Conservation (phyloP, 805 yeast species). For the Tanozyma kutaoensis region DNA sequence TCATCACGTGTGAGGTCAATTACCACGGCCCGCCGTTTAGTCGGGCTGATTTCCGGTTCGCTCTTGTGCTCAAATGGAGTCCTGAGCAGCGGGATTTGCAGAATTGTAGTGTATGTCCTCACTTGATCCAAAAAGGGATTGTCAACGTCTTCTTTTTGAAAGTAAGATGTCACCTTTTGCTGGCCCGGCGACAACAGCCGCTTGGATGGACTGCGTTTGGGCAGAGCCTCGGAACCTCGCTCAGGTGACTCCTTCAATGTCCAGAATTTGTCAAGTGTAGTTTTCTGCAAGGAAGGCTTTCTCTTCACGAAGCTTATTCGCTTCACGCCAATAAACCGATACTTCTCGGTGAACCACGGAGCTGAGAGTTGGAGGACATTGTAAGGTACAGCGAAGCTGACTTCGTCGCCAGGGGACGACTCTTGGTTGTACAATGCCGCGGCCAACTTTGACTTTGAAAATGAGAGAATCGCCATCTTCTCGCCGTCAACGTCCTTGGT, state of each 20-base stretch:
- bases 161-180: conserved; percentile 6
- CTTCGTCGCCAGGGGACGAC: conserved; percentile 3
- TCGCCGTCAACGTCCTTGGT: conserved; percentile 4
- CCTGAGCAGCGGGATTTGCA: no score
- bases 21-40: conserved; percentile 2
- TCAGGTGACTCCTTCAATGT: not conserved
- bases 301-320: conserved; percentile 7
- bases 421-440: conserved; percentile 1
- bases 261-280: conserved; percentile 13
- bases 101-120: conserved; percentile 2
- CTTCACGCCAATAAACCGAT: conserved; percentile 1
- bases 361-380: conserved; percentile 6
- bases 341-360: conserved; percentile 4
- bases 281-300: conserved; percentile 8
- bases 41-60: conserved; percentile 6
- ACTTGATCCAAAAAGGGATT: conserved; percentile 3
- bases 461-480: conserved; percentile 2
- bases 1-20: conserved; percentile 5
- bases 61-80: conserved; percentile 2
- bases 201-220: conserved; percentile 1
- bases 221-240: conserved; percentile 1
- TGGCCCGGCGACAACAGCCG: conserved; percentile 8
- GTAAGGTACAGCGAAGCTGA: conserved; percentile 7
- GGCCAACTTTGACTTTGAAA: conserved; percentile 5
- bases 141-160: conserved; percentile 1